Percentiles rank a stretch among this genome's conserved stretches.
These are phyloP conservation scores for Galeopsis tetrahit DNA, from an alignment of 257 asterid genomes.

Conservation along the genomic window DNA sequence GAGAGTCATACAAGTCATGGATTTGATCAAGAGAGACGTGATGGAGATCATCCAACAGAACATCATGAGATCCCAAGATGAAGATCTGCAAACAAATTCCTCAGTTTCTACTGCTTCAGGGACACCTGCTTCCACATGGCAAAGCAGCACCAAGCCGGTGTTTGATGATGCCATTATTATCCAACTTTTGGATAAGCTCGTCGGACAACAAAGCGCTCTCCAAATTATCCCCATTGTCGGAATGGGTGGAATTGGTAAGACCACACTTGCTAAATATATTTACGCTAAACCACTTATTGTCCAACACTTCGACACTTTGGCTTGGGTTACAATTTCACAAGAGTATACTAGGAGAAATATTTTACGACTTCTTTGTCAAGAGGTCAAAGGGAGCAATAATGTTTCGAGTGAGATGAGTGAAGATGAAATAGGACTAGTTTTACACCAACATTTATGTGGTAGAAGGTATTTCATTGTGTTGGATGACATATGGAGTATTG, in stretches of 20 bases:
- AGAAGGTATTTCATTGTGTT: neutral
- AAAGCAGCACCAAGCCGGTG: neutral
- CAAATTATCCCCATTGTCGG: neutral
- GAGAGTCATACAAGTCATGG: too few relatives aligned
- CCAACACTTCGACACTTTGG: neutral
- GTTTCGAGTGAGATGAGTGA: neutral
- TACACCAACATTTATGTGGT: neutral
- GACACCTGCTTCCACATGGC: neutral
- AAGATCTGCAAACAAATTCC: neutral
- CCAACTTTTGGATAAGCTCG: conserved; percentile 5
- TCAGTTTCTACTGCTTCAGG: too few relatives aligned
- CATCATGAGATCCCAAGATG: neutral
- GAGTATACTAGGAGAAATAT: neutral
- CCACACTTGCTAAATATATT: neutral
- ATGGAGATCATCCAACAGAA: neutral
- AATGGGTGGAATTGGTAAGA: conserved; percentile 18
- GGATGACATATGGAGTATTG: neutral
- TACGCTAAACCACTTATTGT: neutral
- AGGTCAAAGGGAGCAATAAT: neutral
- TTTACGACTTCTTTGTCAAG: neutral
- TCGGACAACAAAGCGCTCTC: neutral
- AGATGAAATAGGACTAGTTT: neutral
- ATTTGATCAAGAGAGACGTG: neutral
- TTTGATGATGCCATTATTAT: neutral
- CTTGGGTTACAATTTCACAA: neutral